Evolutionary conservation across 768 basidiomycete species (phyloP), one percentile per base, ranked within the genome.

Genomic region (Podaxis sp.): DNA sequence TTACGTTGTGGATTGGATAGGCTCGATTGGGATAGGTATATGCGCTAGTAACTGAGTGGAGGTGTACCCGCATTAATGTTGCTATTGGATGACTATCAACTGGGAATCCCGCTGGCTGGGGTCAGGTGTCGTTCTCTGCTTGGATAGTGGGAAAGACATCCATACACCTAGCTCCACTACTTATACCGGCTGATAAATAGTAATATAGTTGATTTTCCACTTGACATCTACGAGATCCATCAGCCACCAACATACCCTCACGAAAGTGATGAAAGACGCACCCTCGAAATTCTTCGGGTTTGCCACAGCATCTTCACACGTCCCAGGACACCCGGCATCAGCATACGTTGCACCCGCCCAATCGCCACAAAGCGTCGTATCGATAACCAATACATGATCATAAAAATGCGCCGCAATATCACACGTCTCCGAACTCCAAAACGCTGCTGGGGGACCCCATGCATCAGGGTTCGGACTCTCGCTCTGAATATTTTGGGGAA

Each of bases 151-250:
- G 11, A 55, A 55, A 55, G 11, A 12, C 19, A 17, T 42, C 8
- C 13, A 42, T 56, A 24, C 7, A 40, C 8, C 8, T 39, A 38
- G 17, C 53, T 55, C 38, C 0, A 24, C 53, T 57, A 28, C 30
- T 52, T 44, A 64, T 48, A 26, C 54, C 22, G 53, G 52, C 59
- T 83, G 75, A 72, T 81, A 85, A 24, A 83, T 79, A 33, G 82
- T 78, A 55, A 87, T 75, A 66, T 81, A 85, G 66, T 84, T 84
- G 70, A 87, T 74, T 65, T 77, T 76, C 85, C 84, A 87, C 68
- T 82, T 73, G 15, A 84, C 84, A 68, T 74, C 85, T 87, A 66
- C 6, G 56, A 48, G 30, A 11, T 36, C 46, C 48, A 17, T 40
- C 30, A 55, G 40, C 13, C 28, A 40, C 54, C 48, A 39, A 19